Evolutionary conservation across 306 rosid genomes (phyloP).

Genomic region (Vigna mungo): DNA sequence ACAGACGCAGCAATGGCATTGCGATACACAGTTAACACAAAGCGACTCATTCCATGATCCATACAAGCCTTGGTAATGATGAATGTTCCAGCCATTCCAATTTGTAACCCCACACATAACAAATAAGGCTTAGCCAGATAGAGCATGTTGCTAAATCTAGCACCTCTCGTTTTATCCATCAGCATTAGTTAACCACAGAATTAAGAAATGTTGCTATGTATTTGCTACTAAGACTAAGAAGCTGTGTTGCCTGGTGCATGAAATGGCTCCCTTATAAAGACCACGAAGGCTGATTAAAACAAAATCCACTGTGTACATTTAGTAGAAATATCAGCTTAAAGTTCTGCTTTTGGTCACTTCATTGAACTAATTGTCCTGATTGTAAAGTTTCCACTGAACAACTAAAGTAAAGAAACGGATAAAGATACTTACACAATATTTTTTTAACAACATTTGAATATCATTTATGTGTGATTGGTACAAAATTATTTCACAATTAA

Average conservation of each 20-base stretch:
- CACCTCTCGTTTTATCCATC: not conserved
- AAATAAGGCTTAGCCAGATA: slow-evolving; percentile 60
- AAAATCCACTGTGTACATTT: slow-evolving; percentile 30
- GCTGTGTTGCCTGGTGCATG: not conserved
- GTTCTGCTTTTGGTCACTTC: not conserved
- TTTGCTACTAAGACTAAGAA: slow-evolving; percentile 12
- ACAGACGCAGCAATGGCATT: slow-evolving; percentile 59
- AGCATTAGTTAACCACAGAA: not conserved
- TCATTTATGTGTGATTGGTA: too few species aligned
- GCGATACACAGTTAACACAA: slow-evolving; percentile 67
- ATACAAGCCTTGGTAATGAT: slow-evolving; percentile 58
- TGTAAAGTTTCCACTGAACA: slow-evolving; percentile 22
- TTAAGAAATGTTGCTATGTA: not conserved
- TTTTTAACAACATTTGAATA: too few species aligned
- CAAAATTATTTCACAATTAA: too few species aligned
- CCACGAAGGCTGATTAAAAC: slow-evolving; percentile 5
- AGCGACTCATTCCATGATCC: slow-evolving; percentile 68
- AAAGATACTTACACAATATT: too few species aligned
- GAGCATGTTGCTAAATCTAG: slow-evolving; percentile 16
- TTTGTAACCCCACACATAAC: slow-evolving; percentile 66
- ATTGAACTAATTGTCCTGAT: not conserved
- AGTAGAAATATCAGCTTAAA: slow-evolving; percentile 5
- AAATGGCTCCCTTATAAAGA: slow-evolving; percentile 35
- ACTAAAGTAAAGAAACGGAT: not conserved
- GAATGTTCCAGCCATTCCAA: slow-evolving; percentile 65